A percentile compares a stretch with the other conserved stretches of the same genome.
Evolutionary conservation across 139 green algal genomes (phyloP).

Genomic region (Tetradesmus lagerheimii): DNA sequence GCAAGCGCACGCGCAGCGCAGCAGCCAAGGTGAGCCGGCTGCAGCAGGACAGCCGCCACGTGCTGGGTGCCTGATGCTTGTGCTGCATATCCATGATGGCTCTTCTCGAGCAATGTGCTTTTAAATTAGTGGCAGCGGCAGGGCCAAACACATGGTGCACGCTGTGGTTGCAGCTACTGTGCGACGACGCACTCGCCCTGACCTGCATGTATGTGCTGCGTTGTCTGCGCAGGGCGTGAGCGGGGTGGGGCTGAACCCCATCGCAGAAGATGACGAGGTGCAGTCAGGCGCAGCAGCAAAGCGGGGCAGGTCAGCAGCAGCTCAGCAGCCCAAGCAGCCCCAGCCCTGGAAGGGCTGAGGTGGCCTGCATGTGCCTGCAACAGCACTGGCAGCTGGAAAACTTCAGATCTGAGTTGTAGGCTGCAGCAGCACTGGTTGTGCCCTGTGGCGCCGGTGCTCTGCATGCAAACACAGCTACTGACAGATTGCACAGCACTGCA

Average conservation of each 20-base stretch:
- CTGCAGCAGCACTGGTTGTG: neutral
- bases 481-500: neutral
- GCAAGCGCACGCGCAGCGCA: neutral
- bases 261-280: slow-evolving; percentile 26
- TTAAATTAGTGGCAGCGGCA: too few species aligned
- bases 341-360: neutral
- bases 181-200: too few species aligned
- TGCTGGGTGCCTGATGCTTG: neutral
- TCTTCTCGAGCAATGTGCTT: neutral
- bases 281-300: slow-evolving; percentile 29
- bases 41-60: too few species aligned
- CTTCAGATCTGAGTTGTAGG: too few species aligned
- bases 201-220: neutral
- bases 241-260: neutral
- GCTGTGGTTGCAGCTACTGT: too few species aligned
- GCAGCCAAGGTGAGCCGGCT: neutral
- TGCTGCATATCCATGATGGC: neutral
- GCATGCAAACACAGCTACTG: neutral
- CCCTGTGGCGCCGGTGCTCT: too few species aligned
- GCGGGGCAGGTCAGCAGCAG: neutral
- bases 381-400: neutral
- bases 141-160: too few species aligned
- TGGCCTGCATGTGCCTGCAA: neutral
- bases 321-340: slow-evolving; percentile 17
- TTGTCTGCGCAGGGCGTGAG: neutral